phyloP scores from a whole-genome alignment of 2,329 filamentous ascomycete genomes.

The Xylariaceae sp. region DNA sequence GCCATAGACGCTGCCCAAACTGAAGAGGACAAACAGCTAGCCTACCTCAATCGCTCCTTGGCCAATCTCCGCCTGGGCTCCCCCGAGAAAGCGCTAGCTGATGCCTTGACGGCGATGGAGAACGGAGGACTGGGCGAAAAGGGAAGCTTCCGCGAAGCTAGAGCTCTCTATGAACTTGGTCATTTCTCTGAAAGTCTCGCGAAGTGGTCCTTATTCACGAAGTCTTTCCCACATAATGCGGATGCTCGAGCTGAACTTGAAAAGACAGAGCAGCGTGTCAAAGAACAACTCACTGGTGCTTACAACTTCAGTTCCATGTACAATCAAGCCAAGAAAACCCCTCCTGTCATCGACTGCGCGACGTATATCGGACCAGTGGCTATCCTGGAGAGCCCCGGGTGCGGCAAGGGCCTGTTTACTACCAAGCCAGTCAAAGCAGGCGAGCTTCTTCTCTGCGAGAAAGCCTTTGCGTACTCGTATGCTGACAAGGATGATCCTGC shows the following conservation, averaged over 20 bases:
- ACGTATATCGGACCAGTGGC: conserved; percentile 42
- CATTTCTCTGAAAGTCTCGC: conserved; percentile 35
- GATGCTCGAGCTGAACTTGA: conserved; percentile 28
- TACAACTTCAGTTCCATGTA: conserved; percentile 39
- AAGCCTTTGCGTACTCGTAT: conserved; percentile 46
- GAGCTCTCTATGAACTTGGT: conserved; percentile 41
- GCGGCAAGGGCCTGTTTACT: conserved; percentile 50
- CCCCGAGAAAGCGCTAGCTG: conserved; percentile 29
- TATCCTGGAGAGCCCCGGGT: conserved; percentile 36
- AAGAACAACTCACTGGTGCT: conserved; percentile 37
- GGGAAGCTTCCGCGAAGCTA: conserved; percentile 40
- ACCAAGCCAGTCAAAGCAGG: conserved; percentile 44
- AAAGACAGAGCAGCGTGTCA: conserved; percentile 30
- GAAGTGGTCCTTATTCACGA: conserved; percentile 31
- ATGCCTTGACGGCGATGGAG: conserved; percentile 22
- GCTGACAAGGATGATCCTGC: conserved; percentile 19
- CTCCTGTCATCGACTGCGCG: conserved; percentile 44
- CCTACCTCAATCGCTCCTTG: conserved; percentile 35
- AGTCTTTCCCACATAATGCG: conserved; percentile 33
- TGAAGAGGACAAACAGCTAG: conserved; percentile 32
- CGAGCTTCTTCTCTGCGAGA: conserved; percentile 53
- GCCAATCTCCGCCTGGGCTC: conserved; percentile 30
- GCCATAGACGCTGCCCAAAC: conserved; percentile 33
- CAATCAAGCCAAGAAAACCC: conserved; percentile 31
- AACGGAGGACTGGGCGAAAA: conserved; percentile 35